phyloP scores from a whole-genome alignment of 352 stramenopile genomes.

The Paralagenidium karlingii region DNA sequence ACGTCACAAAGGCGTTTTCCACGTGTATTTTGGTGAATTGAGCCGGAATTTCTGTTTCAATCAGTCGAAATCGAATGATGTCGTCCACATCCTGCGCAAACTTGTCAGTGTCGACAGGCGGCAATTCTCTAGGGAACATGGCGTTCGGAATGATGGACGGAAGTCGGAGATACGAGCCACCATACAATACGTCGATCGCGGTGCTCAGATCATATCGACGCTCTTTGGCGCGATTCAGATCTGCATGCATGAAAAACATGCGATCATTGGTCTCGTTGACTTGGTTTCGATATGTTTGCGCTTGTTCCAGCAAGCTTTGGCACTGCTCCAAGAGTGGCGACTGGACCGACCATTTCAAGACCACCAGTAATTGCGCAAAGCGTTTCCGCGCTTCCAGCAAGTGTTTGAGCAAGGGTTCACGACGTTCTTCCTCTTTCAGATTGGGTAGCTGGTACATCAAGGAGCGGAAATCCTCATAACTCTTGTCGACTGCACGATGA shows the following conservation, averaged over 20 bases:
- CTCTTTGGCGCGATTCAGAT: conserved; percentile 71
- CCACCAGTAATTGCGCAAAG: conserved; percentile 62
- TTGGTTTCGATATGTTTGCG: conserved; percentile 54
- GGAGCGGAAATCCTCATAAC: conserved; percentile 70
- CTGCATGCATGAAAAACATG: conserved; percentile 76
- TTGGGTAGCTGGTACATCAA: conserved; percentile 54
- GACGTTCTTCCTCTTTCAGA: conserved; percentile 61
- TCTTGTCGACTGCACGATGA: conserved; percentile 66
- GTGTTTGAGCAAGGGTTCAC: conserved; percentile 50
- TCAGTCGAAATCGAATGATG: conserved; percentile 71
- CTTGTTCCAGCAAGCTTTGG: conserved; percentile 38
- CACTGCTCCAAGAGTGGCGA: conserved; percentile 65
- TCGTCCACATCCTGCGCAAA: conserved; percentile 55
- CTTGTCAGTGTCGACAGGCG: conserved; percentile 33
- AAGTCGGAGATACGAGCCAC: conserved; percentile 59
- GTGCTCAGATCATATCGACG: conserved; percentile 71
- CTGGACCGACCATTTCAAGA: conserved; percentile 82
- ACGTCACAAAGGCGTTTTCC: conserved; percentile 67
- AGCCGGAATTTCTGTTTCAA: conserved; percentile 64
- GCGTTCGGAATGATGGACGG: conserved; percentile 61
- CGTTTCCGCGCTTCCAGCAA: conserved; percentile 44
- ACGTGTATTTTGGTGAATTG: conserved; percentile 72
- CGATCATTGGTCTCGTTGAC: conserved; percentile 75
- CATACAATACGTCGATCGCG: conserved; percentile 68
- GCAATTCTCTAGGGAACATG: conserved; percentile 54